phyloP scores from a whole-genome alignment of 2,329 filamentous ascomycete species.

The Emergomyces africanus region DNA sequence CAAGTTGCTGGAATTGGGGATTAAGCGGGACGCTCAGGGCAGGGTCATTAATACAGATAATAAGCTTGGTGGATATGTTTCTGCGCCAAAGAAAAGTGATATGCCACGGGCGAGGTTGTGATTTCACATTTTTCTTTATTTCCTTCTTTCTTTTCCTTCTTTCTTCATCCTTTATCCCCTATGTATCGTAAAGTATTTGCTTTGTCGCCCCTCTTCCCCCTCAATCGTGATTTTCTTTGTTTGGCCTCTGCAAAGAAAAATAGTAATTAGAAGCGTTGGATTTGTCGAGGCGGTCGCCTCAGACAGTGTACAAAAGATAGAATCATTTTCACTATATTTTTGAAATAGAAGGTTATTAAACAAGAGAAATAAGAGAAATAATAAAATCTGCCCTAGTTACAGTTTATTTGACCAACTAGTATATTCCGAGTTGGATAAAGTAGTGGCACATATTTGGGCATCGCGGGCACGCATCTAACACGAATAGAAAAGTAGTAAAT shows the following conservation, averaged over 20 bases:
- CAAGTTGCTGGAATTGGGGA: conserved; percentile 50
- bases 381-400: background rate
- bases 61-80: conserved; percentile 41
- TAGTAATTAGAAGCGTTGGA: background rate
- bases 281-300: background rate
- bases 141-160: background rate
- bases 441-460: too few species aligned
- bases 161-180: background rate
- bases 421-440: too few species aligned
- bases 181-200: background rate
- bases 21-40: conserved; percentile 41
- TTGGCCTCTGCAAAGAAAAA: background rate
- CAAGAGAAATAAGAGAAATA: background rate
- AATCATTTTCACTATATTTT: background rate
- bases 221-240: background rate
- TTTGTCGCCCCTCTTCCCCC: background rate
- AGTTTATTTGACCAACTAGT: too few species aligned
- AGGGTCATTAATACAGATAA: conserved; percentile 46
- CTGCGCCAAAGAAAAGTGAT: conserved; percentile 45
- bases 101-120: conserved; percentile 20
- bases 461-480: too few species aligned
- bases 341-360: background rate
- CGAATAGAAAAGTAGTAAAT: background rate
- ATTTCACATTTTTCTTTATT: too few species aligned
- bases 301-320: background rate